These are phyloP conservation scores for Microcyclosporella mali DNA, from an alignment of 2,329 filamentous ascomycete genomes.

Conservation along the genomic window DNA sequence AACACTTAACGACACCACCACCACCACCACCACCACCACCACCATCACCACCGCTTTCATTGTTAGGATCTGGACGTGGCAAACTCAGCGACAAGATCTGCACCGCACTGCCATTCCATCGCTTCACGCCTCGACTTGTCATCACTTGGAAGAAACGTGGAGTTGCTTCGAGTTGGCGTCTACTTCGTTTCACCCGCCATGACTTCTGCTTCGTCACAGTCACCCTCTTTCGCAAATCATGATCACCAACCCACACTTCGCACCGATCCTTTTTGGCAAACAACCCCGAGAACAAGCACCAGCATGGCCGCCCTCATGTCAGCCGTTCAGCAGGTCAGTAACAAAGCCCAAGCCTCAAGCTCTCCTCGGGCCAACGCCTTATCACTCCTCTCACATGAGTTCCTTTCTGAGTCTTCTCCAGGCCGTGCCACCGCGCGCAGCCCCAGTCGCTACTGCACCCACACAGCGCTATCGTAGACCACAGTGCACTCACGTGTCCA, in stretches of 20 bases:
- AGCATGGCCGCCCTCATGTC: conserved; percentile 15
- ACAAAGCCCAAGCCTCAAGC: too few relatives aligned
- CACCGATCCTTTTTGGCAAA: conserved; percentile 18
- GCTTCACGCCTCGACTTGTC: too few relatives aligned
- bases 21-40: too few relatives aligned
- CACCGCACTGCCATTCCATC: too few relatives aligned
- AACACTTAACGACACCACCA: too few relatives aligned
- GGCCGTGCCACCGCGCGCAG: background rate
- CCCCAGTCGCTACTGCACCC: background rate
- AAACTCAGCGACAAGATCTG: too few relatives aligned
- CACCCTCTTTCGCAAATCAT: conserved; percentile 1
- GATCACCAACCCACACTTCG: background rate
- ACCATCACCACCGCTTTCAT: too few relatives aligned
- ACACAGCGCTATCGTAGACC: conserved; percentile 12
- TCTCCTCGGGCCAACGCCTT: too few relatives aligned
- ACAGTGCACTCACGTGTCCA: conserved; percentile 61
- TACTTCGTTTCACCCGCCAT: background rate
- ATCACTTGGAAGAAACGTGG: too few relatives aligned
- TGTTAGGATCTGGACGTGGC: too few relatives aligned
- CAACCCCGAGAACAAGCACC: conserved; percentile 13
- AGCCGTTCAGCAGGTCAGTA: conserved; percentile 21
- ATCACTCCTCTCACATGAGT: too few relatives aligned
- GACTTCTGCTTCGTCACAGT: conserved; percentile 1
- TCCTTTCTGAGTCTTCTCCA: background rate
- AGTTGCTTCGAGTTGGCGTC: too few relatives aligned